Percentiles rank a stretch among this genome's conserved stretches.
Evolutionary conservation across 176 grass and related monocot species (phyloP).

Genomic region (Raddia guianensis): DNA sequence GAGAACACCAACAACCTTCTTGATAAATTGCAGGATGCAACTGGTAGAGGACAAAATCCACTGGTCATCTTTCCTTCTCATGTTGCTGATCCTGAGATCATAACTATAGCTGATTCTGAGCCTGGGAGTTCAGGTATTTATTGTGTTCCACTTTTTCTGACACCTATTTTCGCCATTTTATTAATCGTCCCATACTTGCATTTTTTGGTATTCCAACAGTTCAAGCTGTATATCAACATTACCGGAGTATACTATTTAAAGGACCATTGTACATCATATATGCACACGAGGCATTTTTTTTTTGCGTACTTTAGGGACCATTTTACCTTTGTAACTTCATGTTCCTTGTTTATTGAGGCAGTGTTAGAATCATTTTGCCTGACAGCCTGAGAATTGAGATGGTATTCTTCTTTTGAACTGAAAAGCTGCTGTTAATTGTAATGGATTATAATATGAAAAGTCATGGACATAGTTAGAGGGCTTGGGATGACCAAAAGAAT

Average conservation of each 20-base stretch:
- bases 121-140: slow-evolving; percentile 64
- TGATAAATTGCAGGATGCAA: slow-evolving; percentile 99
- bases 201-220: slow-evolving; percentile 19
- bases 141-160: slow-evolving; percentile 15
- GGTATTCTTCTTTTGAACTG: no score
- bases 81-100: slow-evolving; percentile 75
- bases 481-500: no score
- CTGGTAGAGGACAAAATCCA: slow-evolving; percentile 80
- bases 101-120: slow-evolving; percentile 85
- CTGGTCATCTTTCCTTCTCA: slow-evolving; percentile 89
- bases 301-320: slow-evolving; percentile 20
- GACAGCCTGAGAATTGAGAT: not conserved
- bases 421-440: no score
- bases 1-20: slow-evolving; percentile 84
- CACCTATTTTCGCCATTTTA: slow-evolving; percentile 11
- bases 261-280: not conserved
- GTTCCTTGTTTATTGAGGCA: not conserved
- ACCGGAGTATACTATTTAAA: not conserved
- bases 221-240: slow-evolving; percentile 26
- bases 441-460: no score
- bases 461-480: no score
- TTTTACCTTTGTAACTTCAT: not conserved
- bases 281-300: slow-evolving; percentile 2
- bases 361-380: slow-evolving; percentile 23
- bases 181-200: not conserved